Conservation (phyloP, 805 yeast species). For the Myxozyma monticola region DNA sequence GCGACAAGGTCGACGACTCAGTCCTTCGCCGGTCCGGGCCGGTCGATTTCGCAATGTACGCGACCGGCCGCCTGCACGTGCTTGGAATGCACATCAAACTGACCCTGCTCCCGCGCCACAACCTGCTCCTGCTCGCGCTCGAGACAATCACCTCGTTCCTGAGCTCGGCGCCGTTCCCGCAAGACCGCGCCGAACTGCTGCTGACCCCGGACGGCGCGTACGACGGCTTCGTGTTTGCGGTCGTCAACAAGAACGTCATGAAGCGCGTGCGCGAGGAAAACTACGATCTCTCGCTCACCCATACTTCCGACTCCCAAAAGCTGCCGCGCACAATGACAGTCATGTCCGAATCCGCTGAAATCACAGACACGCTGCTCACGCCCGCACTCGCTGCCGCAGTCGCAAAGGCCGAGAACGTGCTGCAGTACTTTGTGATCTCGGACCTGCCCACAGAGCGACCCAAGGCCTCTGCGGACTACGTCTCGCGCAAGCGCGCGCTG, state of each 20-base stretch:
- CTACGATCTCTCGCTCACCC: slow-evolving; percentile 82
- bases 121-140: slow-evolving; percentile 62
- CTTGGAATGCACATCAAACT: slow-evolving; percentile 61
- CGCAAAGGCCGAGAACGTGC: slow-evolving; percentile 45
- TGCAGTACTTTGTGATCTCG: slow-evolving; percentile 74
- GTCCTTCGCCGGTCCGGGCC: slow-evolving; percentile 57
- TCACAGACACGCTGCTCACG: slow-evolving; percentile 64
- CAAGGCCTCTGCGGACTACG: slow-evolving; percentile 50
- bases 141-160: slow-evolving; percentile 63
- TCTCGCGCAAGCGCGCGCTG: slow-evolving; percentile 51
- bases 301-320: slow-evolving; percentile 67
- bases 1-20: too few relatives aligned
- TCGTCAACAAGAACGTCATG: slow-evolving; percentile 85
- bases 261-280: slow-evolving; percentile 68
- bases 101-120: slow-evolving; percentile 76
- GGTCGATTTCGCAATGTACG: slow-evolving; percentile 66
- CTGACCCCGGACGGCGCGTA: slow-evolving; percentile 57
- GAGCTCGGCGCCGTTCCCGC: slow-evolving; percentile 45
- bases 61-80: slow-evolving; percentile 84
- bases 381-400: slow-evolving; percentile 49
- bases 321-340: slow-evolving; percentile 76
- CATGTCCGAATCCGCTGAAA: slow-evolving; percentile 86
- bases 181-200: slow-evolving; percentile 60
- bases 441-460: slow-evolving; percentile 84
- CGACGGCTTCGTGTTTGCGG: slow-evolving; percentile 75